Evolutionary conservation across 2,329 filamentous ascomycete genomes (phyloP), one percentile per base, ranked within the genome.

Genomic region (Cladorrhinum sp.): DNA sequence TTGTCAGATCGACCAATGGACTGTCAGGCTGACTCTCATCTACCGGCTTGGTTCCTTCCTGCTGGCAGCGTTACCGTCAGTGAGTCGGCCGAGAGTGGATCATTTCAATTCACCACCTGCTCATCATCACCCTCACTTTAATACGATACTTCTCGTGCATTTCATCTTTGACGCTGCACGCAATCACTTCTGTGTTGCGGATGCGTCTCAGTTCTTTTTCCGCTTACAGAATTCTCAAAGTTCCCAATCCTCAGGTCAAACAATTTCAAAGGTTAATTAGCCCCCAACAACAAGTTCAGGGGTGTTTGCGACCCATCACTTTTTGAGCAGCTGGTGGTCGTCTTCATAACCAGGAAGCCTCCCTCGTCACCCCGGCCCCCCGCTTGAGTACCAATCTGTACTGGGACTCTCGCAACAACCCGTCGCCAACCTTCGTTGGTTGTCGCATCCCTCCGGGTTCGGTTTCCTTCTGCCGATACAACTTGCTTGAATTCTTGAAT

Each of bases 331-430:
- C 52, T 39, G 26, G 6, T 39, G n/a, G n/a, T n/a, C 28, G 30
- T 42, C 18, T 26, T 55, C 21, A 51, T 24, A 51, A 14, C 33
- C 20, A 20, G 20, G 33, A 30, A 42, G 20, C 39, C 24, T 36
- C 33, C 30, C 53, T 55, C 14, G 21, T 57, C 54, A 46, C 54
- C 54, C 54, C 54, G 42, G n/a, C n/a, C 54, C 36, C 54, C 54
- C 39, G 54, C 54, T 26, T 57, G 21, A 24, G 14, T 24, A 26
- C 23, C 49, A 24, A 26, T 7, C 16, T 20, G 42, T 46, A 20
- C 42, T 55, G 24, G 3, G 42, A 24, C 53, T 54, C 33, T 16
- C 21, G 33, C 30, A 46, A 23, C 39, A 42, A 28, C 53, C 26
- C 52, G 52, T 28, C 52, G 36, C 52, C 52, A 54, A 23, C 52